A percentile compares a stretch with the other conserved stretches of the same genome.
Evolutionary conservation across 768 basidiomycete genomes (phyloP).

Genomic region (Lentinula lateritia): DNA sequence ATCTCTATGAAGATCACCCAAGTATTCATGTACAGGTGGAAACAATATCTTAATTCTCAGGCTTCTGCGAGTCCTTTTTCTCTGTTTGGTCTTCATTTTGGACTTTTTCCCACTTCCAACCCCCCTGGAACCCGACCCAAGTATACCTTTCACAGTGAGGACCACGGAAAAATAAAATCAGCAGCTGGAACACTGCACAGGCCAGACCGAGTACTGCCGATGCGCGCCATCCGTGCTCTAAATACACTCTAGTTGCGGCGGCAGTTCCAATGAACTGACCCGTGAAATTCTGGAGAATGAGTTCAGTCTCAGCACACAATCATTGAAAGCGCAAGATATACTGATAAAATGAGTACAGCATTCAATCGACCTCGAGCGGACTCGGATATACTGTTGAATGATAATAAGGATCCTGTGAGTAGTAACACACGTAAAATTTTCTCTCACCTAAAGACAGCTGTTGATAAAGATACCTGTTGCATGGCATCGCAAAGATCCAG

Average conservation of each 20-base stretch:
- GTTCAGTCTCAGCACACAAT: not conserved
- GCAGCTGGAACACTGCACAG: constrained; percentile 33
- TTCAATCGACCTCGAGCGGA: constrained; percentile 57
- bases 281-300: constrained; percentile 30
- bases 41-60: not conserved
- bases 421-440: constrained; percentile 20
- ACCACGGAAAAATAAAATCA: constrained; percentile 41
- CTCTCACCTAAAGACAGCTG: constrained; percentile 38
- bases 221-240: constrained; percentile 44
- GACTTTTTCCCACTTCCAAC: constrained; percentile 10
- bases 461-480: constrained; percentile 44
- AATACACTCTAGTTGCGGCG: constrained; percentile 46
- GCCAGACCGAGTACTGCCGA: constrained; percentile 40
- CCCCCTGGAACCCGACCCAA: constrained; percentile 34
- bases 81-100: not conserved
- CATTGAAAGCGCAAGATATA: constrained; percentile 15
- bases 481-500: constrained; percentile 48
- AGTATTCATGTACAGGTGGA: no score
- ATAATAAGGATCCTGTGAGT: not conserved
- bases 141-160: constrained; percentile 31
- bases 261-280: constrained; percentile 59
- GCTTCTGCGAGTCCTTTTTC: not conserved
- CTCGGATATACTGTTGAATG: constrained; percentile 30
- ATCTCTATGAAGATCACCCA: no score
- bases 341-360: constrained; percentile 65